A percentile compares a stretch with the other conserved stretches of the same genome.
These are phyloP conservation scores for Lasiodiplodia sp. DNA, from an alignment of 2,329 filamentous ascomycete genomes.

Conservation along the genomic window DNA sequence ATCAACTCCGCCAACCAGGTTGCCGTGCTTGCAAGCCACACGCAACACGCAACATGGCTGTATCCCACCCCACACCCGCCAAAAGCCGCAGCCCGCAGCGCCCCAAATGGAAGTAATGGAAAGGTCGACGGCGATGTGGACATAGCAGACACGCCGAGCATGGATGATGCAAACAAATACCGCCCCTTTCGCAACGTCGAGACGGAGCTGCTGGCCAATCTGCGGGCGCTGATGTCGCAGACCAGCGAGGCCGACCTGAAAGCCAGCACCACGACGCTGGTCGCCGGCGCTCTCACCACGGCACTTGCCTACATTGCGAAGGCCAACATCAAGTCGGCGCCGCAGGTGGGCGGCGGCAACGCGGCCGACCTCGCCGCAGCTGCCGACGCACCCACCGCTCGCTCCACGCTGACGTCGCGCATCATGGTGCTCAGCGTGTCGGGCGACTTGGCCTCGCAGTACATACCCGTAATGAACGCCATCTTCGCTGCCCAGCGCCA, in stretches of 20 bases:
- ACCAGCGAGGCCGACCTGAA: constrained; percentile 71
- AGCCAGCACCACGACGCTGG: constrained; percentile 78
- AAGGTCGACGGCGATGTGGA: constrained; percentile 20
- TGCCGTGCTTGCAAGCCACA: constrained; percentile 88
- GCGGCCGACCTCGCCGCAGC: constrained; percentile 51
- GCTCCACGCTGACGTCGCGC: constrained; percentile 71
- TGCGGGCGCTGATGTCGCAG: constrained; percentile 73
- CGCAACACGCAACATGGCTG: constrained; percentile 85
- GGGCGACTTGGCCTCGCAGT: constrained; percentile 84
- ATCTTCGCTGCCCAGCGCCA: constrained; percentile 94
- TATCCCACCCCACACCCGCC: constrained; percentile 68
- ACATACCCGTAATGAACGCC: constrained; percentile 98
- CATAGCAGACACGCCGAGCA: constrained; percentile 33
- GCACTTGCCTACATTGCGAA: constrained; percentile 93
- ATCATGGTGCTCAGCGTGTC: constrained; percentile 92
- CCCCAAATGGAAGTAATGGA: constrained; percentile 11
- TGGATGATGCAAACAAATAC: constrained; percentile 81
- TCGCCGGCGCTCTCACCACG: constrained; percentile 89
- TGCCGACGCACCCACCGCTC: constrained; percentile 43
- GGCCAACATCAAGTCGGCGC: constrained; percentile 63
- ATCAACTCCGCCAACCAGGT: constrained; percentile 94
- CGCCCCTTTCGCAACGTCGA: constrained; percentile 90
- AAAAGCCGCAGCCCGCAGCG: background rate
- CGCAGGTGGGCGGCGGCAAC: constrained; percentile 49
- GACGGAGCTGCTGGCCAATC: constrained; percentile 75